These are phyloP conservation scores for Teunomyces aglyptinius DNA, from an alignment of 805 yeast species.

Conservation along the genomic window DNA sequence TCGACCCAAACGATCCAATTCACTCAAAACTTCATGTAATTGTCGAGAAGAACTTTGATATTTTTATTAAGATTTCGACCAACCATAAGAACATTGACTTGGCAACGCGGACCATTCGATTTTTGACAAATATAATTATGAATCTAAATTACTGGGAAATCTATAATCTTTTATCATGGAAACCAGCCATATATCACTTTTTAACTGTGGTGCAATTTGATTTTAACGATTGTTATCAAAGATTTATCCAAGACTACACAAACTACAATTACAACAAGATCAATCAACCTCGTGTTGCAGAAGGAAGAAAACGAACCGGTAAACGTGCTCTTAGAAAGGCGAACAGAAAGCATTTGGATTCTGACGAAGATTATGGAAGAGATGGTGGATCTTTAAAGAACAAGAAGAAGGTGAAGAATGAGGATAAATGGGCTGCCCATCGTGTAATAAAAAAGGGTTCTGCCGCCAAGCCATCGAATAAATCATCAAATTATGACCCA, in stretches of 20 bases:
- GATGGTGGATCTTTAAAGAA: constrained; percentile 9
- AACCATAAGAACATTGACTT: constrained; percentile 27
- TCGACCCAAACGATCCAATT: constrained; percentile 24
- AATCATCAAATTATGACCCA: constrained; percentile 46
- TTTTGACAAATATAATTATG: constrained; percentile 37
- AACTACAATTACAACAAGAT: constrained; percentile 23
- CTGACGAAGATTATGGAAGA: neutral
- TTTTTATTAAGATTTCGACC: constrained; percentile 36
- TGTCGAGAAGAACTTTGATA: constrained; percentile 39
- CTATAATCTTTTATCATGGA: constrained; percentile 39
- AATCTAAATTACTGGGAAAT: constrained; percentile 44
- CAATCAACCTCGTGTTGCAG: constrained; percentile 12
- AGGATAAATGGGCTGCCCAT: constrained; percentile 27
- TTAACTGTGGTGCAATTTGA: constrained; percentile 38
- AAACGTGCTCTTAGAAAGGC: neutral
- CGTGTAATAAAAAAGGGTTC: constrained; percentile 24
- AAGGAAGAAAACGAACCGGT: neutral
- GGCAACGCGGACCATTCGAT: constrained; percentile 34
- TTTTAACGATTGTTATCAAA: constrained; percentile 37
- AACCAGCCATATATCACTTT: constrained; percentile 43
- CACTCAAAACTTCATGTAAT: constrained; percentile 30
- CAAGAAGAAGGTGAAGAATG: constrained; percentile 18
- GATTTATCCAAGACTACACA: constrained; percentile 34
- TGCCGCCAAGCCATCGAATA: constrained; percentile 20
- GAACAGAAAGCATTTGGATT: neutral